These are phyloP conservation scores for Tricholoma matsutake DNA, from an alignment of 768 basidiomycete species.

Conservation along the genomic window DNA sequence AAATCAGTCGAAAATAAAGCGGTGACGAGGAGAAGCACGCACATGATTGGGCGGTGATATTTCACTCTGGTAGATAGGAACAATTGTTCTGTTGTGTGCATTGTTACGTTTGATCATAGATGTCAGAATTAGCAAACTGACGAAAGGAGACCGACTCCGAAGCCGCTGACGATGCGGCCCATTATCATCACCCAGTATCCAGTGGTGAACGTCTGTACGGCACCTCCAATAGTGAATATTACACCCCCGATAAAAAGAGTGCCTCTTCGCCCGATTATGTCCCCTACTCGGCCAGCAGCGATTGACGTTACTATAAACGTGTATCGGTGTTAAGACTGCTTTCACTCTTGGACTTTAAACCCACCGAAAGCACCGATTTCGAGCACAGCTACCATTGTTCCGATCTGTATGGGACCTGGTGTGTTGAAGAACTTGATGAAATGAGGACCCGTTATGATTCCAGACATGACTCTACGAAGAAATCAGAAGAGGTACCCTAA, in stretches of 20 bases:
- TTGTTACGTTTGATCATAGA: neutral
- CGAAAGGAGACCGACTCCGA: conserved; percentile 89
- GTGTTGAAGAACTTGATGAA: conserved; percentile 73
- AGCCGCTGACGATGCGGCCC: conserved; percentile 80
- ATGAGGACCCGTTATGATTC: conserved; percentile 82
- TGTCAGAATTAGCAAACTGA: conserved; percentile 30
- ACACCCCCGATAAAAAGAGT: conserved; percentile 82
- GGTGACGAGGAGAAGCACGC: conserved; percentile 15
- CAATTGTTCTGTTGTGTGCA: conserved; percentile 58
- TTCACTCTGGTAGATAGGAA: conserved; percentile 89
- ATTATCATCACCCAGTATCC: conserved; percentile 81
- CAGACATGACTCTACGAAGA: conserved; percentile 68
- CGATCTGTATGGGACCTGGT: conserved; percentile 63
- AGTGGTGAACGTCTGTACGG: conserved; percentile 76
- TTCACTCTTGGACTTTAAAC: conserved; percentile 13
- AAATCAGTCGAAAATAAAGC: neutral
- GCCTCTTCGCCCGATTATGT: conserved; percentile 79
- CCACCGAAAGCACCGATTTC: conserved; percentile 84
- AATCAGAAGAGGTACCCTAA: neutral
- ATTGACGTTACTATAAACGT: conserved; percentile 73
- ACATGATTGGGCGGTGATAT: conserved; percentile 87
- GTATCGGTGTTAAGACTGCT: neutral
- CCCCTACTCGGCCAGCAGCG: conserved; percentile 85
- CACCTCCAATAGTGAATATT: conserved; percentile 84
- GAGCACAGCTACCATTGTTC: conserved; percentile 88